Evolutionary conservation across 2,329 filamentous ascomycete genomes (phyloP), one percentile per base, ranked within the genome.

Genomic region (Cladophialophora immunda): DNA sequence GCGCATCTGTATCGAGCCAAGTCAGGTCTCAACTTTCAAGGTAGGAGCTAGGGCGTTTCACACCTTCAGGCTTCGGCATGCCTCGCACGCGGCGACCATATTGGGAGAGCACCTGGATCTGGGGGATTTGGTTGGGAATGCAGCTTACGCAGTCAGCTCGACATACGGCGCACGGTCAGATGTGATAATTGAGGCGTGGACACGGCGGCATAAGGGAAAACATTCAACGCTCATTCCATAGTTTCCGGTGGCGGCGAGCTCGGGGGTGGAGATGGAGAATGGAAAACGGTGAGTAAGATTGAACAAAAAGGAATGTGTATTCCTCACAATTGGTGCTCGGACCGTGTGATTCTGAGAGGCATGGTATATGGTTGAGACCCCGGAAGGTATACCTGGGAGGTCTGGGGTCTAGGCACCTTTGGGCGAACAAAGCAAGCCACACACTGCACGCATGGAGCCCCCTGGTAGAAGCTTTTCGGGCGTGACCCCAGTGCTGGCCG

Each of bases 11-110:
- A 45, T 19, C 25, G 22, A 38, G 27, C 19, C 19, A 38, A 25
- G 29, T 58, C 30, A 38, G 56, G 19, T 45, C 30, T 41, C 32
- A 34, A 3, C 32, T 34, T 34, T 11, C 7, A 34, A 11, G 32
- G 32, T 11, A 5, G 32, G 32, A 34, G 32, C 2, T 34, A 11
- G 1, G 32, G 32, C 32, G 32, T 34, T n/a, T 6, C 17, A 11
- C 41, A 62, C 59, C 59, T 62, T 62, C 59, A 62, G 22, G 11
- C 68, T 25, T 68, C 62, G 68, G 67, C 73, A 76, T 50, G 71
- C 71, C 58, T 75, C 73, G 36, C 74, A 75, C 5, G 73, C 74
- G 1, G 68, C 47, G 1, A 69, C 58, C 22, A 59, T 59, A n/a
- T 15, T 47, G 25, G 55, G 13, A 36, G 11, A 38, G 50, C 19